A percentile compares a stretch with the other conserved stretches of the same genome.
These are phyloP conservation scores for Petrea volubilis DNA, from an alignment of 257 asterid species.

Conservation along the genomic window DNA sequence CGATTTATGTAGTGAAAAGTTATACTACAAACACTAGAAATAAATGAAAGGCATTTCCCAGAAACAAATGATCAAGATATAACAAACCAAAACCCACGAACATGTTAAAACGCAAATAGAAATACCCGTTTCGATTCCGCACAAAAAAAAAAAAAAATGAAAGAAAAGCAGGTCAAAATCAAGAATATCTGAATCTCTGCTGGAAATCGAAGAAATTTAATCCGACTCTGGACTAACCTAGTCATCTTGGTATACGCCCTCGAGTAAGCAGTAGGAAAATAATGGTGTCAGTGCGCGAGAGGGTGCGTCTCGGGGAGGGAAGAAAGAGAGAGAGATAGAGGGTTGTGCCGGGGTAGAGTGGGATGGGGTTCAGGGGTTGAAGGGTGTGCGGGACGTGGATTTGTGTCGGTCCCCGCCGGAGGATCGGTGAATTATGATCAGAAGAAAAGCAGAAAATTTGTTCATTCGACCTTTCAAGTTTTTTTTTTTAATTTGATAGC, in stretches of 20 bases:
- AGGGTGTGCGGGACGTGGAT: too few relatives aligned
- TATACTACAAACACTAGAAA: background rate
- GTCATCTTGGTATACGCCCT: background rate
- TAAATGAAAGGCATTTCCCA: background rate
- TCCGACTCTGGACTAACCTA: background rate
- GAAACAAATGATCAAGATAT: background rate
- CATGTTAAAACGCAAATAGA: background rate
- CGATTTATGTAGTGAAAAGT: background rate
- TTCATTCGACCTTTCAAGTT: too few relatives aligned
- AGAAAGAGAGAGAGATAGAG: too few relatives aligned
- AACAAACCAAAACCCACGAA: slow-evolving; percentile 2
- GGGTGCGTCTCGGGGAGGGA: background rate
- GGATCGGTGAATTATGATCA: background rate
- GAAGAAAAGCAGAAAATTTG: background rate
- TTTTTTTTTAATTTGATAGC: too few relatives aligned
- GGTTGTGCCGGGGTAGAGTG: background rate
- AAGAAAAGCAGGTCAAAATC: background rate
- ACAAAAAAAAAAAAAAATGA: background rate
- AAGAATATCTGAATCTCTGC: background rate
- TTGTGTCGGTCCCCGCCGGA: slow-evolving; percentile 4
- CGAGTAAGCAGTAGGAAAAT: background rate
- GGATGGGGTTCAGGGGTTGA: background rate
- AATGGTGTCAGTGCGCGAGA: background rate
- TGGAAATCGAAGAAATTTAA: background rate
- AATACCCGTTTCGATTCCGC: background rate